A percentile compares a stretch with the other conserved stretches of the same genome.
Conservation (phyloP, 352 stramenopile species). For the Halophytophthora batemanensis region DNA sequence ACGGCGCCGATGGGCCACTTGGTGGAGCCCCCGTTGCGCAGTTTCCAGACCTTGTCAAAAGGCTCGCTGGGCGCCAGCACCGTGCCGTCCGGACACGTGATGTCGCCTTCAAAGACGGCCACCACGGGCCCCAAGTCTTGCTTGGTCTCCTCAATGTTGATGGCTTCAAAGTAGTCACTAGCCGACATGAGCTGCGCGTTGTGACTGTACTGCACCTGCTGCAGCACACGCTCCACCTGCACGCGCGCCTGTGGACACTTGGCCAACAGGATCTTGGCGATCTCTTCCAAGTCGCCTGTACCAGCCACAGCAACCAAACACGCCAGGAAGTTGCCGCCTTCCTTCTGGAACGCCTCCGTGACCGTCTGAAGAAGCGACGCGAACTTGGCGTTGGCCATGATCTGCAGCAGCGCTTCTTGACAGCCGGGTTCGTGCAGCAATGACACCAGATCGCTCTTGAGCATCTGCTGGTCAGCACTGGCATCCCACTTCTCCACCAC, state of each 20-base stretch:
- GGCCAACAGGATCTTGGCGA: constrained; percentile 68
- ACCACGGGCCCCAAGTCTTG: constrained; percentile 62
- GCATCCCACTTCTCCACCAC: constrained; percentile 73
- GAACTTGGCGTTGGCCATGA: constrained; percentile 71
- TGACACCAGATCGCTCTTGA: constrained; percentile 74
- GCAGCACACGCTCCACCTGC: constrained; percentile 71
- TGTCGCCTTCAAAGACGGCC: constrained; percentile 86
- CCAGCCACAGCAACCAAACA: constrained; percentile 52
- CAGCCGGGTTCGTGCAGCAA: constrained; percentile 72
- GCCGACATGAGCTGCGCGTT: constrained; percentile 66
- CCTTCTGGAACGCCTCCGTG: constrained; percentile 55
- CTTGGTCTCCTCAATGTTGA: constrained; percentile 67
- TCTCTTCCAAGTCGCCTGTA: constrained; percentile 58
- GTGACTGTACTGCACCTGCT: constrained; percentile 66
- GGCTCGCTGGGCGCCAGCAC: constrained; percentile 58
- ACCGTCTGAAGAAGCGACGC: constrained; percentile 60
- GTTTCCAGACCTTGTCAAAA: constrained; percentile 87
- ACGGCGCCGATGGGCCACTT: constrained; percentile 76
- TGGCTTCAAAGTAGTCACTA: constrained; percentile 73
- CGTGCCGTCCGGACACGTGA: constrained; percentile 83
- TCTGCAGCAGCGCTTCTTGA: constrained; percentile 67
- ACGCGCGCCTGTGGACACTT: constrained; percentile 72
- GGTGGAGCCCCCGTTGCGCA: constrained; percentile 74
- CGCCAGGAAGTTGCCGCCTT: constrained; percentile 41
- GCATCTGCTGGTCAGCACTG: constrained; percentile 41